Conservation (phyloP, 768 basidiomycete genomes). For the Leccinum imitatum region DNA sequence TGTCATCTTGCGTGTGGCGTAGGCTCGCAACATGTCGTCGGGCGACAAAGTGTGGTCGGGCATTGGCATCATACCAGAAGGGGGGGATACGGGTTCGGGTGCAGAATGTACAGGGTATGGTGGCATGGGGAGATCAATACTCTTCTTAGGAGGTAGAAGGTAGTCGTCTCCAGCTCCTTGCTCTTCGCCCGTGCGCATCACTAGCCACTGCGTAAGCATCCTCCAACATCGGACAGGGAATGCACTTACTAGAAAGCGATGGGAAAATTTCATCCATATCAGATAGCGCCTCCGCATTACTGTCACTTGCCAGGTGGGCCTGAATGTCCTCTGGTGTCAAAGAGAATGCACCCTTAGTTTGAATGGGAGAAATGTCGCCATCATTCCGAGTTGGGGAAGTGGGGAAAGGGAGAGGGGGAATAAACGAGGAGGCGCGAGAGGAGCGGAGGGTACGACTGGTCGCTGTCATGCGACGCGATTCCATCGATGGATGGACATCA, state of each 20-base stretch:
- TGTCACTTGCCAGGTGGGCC: conserved; percentile 45
- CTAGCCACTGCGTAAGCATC: conserved; percentile 34
- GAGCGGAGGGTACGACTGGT: conserved; percentile 46
- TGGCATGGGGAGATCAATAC: conserved; percentile 31
- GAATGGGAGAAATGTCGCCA: conserved; percentile 43
- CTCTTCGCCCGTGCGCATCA: conserved; percentile 66
- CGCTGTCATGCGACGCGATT: conserved; percentile 41
- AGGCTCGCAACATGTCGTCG: conserved; percentile 76
- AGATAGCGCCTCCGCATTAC: conserved; percentile 31
- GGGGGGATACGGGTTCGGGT: conserved; percentile 34
- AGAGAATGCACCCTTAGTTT: conserved; percentile 40
- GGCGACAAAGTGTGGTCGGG: conserved; percentile 52
- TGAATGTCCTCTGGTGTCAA: conserved; percentile 63
- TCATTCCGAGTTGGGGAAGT: conserved; percentile 23
- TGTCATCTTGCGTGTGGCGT: conserved; percentile 48
- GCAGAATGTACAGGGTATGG: conserved; percentile 34
- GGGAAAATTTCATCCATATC: conserved; percentile 63
- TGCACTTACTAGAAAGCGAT: conserved; percentile 58
- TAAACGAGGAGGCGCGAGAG: conserved; percentile 39
- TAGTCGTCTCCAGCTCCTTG: conserved; percentile 39
- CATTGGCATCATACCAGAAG: conserved; percentile 39
- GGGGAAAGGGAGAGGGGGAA: conserved; percentile 41
- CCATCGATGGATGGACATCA: conserved; percentile 48
- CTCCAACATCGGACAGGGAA: not conserved
- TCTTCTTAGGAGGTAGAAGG: conserved; percentile 38